These are phyloP conservation scores for Candida golubevii DNA, from an alignment of 805 yeast species.

Conservation along the genomic window DNA sequence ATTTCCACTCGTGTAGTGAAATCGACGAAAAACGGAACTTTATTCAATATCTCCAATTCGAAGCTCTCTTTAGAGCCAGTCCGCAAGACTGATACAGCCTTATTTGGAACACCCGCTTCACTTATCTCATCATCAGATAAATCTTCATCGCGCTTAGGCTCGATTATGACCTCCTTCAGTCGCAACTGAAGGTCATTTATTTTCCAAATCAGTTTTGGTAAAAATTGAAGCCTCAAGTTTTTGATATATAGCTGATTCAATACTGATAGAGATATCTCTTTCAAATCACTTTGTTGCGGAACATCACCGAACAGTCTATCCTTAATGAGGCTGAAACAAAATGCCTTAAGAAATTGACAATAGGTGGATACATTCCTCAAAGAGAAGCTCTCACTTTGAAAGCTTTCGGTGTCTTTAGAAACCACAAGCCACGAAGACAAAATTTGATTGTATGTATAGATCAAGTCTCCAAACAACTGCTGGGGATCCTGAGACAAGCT, in stretches of 20 bases:
- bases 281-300: constrained; percentile 10
- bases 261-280: constrained; percentile 43
- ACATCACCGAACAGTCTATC: not conserved
- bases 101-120: not conserved
- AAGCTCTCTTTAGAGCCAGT: constrained; percentile 5
- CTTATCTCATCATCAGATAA: constrained; percentile 15
- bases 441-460: constrained; percentile 54
- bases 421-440: constrained; percentile 64
- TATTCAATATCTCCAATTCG: constrained; percentile 50
- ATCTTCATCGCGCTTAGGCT: constrained; percentile 35
- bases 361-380: constrained; percentile 37
- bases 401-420: constrained; percentile 61
- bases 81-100: not conserved
- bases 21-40: constrained; percentile 75
- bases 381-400: constrained; percentile 38
- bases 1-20: constrained; percentile 70
- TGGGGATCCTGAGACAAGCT: not conserved
- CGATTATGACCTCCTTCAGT: constrained; percentile 26
- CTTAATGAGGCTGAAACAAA: constrained; percentile 45
- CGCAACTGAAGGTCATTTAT: constrained; percentile 29
- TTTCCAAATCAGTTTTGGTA: constrained; percentile 53
- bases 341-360: constrained; percentile 44
- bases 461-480: constrained; percentile 29
- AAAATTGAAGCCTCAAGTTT: constrained; percentile 55
- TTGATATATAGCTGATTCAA: constrained; percentile 62